phyloP scores from a whole-genome alignment of 331 rosid species.

The Telfairia occidentalis region DNA sequence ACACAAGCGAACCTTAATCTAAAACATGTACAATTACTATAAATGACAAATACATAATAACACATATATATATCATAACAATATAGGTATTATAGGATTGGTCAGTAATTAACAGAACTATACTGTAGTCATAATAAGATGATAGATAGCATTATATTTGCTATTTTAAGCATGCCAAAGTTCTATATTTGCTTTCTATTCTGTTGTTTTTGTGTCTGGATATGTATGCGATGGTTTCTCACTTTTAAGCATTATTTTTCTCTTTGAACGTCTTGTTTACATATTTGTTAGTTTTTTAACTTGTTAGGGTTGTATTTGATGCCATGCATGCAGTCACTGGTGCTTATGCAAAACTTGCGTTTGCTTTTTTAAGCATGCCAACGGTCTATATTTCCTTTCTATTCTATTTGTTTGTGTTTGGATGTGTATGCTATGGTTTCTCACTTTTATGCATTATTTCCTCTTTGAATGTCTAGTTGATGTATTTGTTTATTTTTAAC shows the following conservation, averaged over 20 bases:
- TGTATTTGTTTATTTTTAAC: constrained; percentile 5
- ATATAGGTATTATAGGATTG: too few relatives aligned
- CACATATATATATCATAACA: too few relatives aligned
- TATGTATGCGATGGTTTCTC: not conserved
- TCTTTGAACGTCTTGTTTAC: constrained; percentile 16
- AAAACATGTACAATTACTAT: too few relatives aligned
- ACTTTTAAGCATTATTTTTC: not conserved
- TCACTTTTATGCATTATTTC: not conserved
- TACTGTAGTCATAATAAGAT: not conserved
- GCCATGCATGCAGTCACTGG: constrained; percentile 99
- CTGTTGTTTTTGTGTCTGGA: not conserved
- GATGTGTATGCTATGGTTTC: not conserved
- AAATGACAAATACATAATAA: too few relatives aligned
- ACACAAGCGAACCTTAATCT: too few relatives aligned
- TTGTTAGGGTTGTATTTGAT: constrained; percentile 63
- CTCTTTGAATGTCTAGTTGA: constrained; percentile 13
- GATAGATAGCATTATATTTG: not conserved
- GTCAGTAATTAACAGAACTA: not conserved
- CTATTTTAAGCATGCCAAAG: not conserved
- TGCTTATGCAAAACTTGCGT: constrained; percentile 87
- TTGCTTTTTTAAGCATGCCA: too few relatives aligned
- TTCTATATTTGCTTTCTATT: not conserved
- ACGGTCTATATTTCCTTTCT: not conserved
- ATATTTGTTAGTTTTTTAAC: constrained; percentile 10
- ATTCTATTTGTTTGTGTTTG: not conserved